Evolutionary conservation across 2,329 filamentous ascomycete genomes (phyloP).

Genomic region (Trichoderma lentiforme): DNA sequence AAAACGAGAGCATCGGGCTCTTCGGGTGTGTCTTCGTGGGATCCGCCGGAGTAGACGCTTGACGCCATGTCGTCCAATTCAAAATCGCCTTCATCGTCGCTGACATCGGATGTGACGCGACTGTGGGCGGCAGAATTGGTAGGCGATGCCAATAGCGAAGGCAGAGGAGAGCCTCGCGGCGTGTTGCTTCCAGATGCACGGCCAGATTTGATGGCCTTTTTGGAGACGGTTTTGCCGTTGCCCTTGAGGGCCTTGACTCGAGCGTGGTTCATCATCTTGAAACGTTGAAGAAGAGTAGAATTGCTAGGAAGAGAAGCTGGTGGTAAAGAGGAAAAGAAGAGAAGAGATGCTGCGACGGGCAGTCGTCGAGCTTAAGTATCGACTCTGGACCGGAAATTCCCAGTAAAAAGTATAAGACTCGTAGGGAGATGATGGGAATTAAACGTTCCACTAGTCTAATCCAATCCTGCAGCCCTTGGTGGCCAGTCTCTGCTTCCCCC

Average conservation of each 20-base stretch:
- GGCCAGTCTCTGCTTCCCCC: background rate
- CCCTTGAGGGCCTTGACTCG: conserved; percentile 66
- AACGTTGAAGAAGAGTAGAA: background rate
- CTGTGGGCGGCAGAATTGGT: conserved; percentile 58
- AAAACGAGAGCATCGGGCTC: conserved; percentile 61
- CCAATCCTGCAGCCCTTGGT: background rate
- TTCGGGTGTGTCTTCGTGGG: conserved; percentile 54
- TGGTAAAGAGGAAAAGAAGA: background rate
- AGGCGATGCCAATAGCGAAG: conserved; percentile 56
- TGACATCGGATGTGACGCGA: conserved; percentile 60
- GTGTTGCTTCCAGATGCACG: conserved; percentile 57
- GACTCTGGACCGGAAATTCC: background rate
- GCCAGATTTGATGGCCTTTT: conserved; percentile 60
- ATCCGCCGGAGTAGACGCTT: conserved; percentile 41
- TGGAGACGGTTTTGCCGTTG: conserved; percentile 68
- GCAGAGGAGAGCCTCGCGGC: conserved; percentile 58
- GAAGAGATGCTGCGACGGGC: background rate
- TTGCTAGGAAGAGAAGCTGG: background rate
- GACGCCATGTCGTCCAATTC: conserved; percentile 44
- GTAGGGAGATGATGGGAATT: background rate
- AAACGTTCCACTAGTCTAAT: background rate
- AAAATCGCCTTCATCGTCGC: conserved; percentile 45
- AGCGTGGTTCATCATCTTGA: conserved; percentile 56
- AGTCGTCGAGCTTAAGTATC: background rate
- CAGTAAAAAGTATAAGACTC: background rate